Percentiles rank a stretch among this genome's conserved stretches.
Evolutionary conservation across 1,139 yeast genomes (phyloP).

Genomic region (Saccharomycopsis hybrid): DNA sequence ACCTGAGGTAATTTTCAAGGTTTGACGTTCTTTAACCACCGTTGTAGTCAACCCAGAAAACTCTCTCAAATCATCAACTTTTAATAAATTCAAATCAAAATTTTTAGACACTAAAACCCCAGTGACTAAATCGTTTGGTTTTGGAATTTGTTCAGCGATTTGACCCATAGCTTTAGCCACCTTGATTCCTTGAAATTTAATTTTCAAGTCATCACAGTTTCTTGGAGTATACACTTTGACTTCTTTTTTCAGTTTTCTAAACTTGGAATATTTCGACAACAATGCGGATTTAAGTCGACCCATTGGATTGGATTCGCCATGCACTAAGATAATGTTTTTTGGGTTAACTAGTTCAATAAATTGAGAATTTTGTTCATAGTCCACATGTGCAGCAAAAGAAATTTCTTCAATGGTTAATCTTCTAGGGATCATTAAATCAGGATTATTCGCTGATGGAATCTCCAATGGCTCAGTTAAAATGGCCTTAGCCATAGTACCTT

Average conservation of each 20-base stretch:
- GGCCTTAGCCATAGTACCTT: constrained; percentile 95
- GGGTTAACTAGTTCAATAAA: constrained; percentile 88
- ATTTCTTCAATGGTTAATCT: constrained; percentile 88
- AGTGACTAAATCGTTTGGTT: constrained; percentile 48
- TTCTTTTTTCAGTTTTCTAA: constrained; percentile 83
- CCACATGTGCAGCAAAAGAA: constrained; percentile 98
- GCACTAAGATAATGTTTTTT: constrained; percentile 77
- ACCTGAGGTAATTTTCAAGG: constrained; percentile 72
- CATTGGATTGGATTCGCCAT: constrained; percentile 98
- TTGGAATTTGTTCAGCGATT: constrained; percentile 43
- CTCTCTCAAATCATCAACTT: constrained; percentile 81
- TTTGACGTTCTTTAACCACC: constrained; percentile 74
- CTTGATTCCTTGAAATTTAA: constrained; percentile 77
- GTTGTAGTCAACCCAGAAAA: constrained; percentile 85
- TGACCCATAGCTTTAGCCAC: constrained; percentile 81
- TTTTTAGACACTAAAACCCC: constrained; percentile 91
- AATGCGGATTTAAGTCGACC: constrained; percentile 92
- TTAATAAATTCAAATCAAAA: constrained; percentile 77
- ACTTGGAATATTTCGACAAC: constrained; percentile 72
- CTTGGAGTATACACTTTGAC: constrained; percentile 91
- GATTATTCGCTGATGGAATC: constrained; percentile 72
- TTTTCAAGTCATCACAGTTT: constrained; percentile 74
- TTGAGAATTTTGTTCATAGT: constrained; percentile 85
- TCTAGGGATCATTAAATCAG: constrained; percentile 81
- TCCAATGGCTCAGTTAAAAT: constrained; percentile 82